A percentile compares a stretch with the other conserved stretches of the same genome.
Evolutionary conservation across 345 rosid genomes (phyloP).

Genomic region (Boechera retrofracta): DNA sequence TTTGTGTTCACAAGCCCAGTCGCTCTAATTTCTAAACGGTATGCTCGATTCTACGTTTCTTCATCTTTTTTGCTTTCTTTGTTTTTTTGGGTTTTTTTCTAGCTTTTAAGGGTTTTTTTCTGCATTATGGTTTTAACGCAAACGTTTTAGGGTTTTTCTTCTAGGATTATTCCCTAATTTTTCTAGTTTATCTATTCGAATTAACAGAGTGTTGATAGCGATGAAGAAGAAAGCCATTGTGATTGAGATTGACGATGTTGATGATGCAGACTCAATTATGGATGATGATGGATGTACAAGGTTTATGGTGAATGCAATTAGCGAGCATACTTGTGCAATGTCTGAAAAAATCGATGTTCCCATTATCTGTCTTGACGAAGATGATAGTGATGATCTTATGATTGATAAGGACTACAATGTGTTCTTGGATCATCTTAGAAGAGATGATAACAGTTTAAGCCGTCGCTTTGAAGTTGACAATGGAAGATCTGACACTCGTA

Average conservation of each 20-base stretch:
- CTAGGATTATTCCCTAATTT: neutral
- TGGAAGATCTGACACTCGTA: constrained; percentile 28
- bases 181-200: neutral
- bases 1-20: constrained; percentile 21
- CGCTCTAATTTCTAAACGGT: constrained; percentile 8
- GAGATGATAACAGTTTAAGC: neutral
- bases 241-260: constrained; percentile 5
- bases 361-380: constrained; percentile 34
- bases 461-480: constrained; percentile 15
- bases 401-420: constrained; percentile 27
- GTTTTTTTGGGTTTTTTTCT: neutral
- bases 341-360: constrained; percentile 5
- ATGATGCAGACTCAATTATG: constrained; percentile 13
- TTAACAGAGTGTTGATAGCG: constrained; percentile 18
- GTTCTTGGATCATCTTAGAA: constrained; percentile 25
- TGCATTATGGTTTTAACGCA: neutral
- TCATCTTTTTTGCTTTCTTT: neutral
- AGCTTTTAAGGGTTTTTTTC: neutral
- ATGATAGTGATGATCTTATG: constrained; percentile 20
- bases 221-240: constrained; percentile 10
- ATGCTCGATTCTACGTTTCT: constrained; percentile 24
- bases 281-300: constrained; percentile 17
- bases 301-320: constrained; percentile 28
- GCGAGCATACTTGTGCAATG: neutral
- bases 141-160: neutral